A percentile compares a stretch with the other conserved stretches of the same genome.
Conservation (phyloP, 2,329 filamentous ascomycete genomes). For the Colletotrichum shisoi region DNA sequence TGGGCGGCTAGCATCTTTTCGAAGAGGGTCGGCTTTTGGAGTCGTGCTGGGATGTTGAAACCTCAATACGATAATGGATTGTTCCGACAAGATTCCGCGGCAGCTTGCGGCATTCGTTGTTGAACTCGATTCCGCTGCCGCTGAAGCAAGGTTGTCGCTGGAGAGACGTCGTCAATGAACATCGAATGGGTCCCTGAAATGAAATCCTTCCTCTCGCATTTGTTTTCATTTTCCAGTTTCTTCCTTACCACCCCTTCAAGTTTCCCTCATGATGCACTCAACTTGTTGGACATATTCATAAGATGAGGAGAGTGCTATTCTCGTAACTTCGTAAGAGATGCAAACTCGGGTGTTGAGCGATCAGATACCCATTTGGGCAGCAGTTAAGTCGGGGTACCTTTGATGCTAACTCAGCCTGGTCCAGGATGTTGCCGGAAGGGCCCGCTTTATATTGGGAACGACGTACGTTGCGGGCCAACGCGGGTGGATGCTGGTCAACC, state of each 20-base stretch:
- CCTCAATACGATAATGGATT: conserved; percentile 5
- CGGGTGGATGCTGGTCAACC: conserved; percentile 34
- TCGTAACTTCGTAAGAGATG: conserved; percentile 22
- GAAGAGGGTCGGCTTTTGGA: conserved; percentile 1
- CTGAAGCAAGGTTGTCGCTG: neutral
- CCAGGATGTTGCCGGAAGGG: conserved; percentile 32
- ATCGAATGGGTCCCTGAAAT: conserved; percentile 6
- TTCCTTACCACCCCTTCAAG: neutral
- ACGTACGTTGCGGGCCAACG: conserved; percentile 37
- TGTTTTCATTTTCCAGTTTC: neutral
- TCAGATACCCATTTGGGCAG: conserved; percentile 27
- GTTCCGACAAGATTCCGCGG: conserved; percentile 4
- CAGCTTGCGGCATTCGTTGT: neutral
- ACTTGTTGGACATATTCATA: neutral
- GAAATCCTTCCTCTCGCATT: neutral
- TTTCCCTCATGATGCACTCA: conserved; percentile 15
- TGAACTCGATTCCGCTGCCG: neutral
- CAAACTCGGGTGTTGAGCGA: conserved; percentile 34
- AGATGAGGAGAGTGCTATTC: conserved; percentile 11
- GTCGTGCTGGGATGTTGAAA: conserved; percentile 12
- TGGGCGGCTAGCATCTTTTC: neutral
- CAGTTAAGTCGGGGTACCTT: conserved; percentile 16
- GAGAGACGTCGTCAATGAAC: neutral
- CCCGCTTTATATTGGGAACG: conserved; percentile 38
- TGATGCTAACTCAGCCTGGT: conserved; percentile 18